These are phyloP conservation scores for Syzygium jambos DNA, from an alignment of 345 rosid genomes.

Conservation along the genomic window DNA sequence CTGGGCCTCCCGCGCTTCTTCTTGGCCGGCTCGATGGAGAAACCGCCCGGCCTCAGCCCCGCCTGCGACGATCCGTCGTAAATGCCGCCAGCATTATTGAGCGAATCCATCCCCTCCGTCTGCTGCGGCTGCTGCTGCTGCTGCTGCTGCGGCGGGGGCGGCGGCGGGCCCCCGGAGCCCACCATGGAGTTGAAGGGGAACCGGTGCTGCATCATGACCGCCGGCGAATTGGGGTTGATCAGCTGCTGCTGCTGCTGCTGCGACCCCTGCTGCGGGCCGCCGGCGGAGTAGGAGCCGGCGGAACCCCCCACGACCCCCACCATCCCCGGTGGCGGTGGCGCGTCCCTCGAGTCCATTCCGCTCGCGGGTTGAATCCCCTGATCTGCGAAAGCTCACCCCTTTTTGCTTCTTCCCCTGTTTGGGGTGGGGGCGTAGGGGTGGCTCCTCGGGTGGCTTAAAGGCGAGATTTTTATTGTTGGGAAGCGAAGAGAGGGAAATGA, in stretches of 20 bases:
- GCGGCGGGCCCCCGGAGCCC: background rate
- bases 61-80: slow-evolving; percentile 51
- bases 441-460: slow-evolving; percentile 28
- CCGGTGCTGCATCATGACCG: slow-evolving; percentile 18
- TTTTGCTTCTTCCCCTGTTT: background rate
- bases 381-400: background rate
- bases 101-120: slow-evolving; percentile 14
- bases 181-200: slow-evolving; percentile 25
- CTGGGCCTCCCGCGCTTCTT: slow-evolving; percentile 94
- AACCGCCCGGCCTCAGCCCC: slow-evolving; percentile 13
- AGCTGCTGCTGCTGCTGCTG: background rate
- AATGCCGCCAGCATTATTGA: slow-evolving; percentile 10
- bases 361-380: background rate
- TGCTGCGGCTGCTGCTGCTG: background rate
- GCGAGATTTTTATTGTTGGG: background rate
- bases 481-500: background rate
- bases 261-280: slow-evolving; percentile 1
- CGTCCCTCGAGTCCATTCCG: background rate
- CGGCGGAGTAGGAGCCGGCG: slow-evolving; percentile 2
- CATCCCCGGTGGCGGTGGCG: slow-evolving; percentile 11
- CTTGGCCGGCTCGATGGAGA: slow-evolving; percentile 45
- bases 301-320: slow-evolving; percentile 1
- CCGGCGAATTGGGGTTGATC: background rate
- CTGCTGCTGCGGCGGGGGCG: slow-evolving; percentile 19
- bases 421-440: background rate